Evolutionary conservation across 2,329 filamentous ascomycete genomes (phyloP), one percentile per base, ranked within the genome.

Genomic region (Apiospora koreana): DNA sequence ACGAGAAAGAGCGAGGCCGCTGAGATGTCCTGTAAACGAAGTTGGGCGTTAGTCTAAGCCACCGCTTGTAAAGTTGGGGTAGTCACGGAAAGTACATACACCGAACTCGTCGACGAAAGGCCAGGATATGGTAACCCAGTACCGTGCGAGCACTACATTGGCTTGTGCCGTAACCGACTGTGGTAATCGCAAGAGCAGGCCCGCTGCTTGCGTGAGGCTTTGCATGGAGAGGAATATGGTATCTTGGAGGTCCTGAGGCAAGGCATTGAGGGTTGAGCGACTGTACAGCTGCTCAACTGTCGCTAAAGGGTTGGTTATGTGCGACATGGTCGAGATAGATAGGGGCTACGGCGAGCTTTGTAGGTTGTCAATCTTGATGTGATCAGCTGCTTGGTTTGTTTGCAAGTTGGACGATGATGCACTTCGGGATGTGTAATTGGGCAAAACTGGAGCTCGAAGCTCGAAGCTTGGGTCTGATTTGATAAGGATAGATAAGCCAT

Each of bases 101-200:
- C 83, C 86, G 69, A 89, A 92, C 76, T 90, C 90, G 80, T 84
- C 83, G 72, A 81, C 82, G 83, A 87, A 88, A 77, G 82, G 85
- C 54, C 54, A 62, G 69, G 80, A 88, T 78, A 83, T 86, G 35
- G 85, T 80, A 31, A 94, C 83, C 92, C 93, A 97, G 82, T 94
- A 96, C 18, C 95, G 89, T 68, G 92, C 91, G 43, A 97, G 89
- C 0, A 96, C 82, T 50, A 98, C 90, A 77, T 95, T 93, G 3
- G 95, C 94, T 77, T 94, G 93, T 5, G 94, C 93, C 48, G 96
- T 93, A 48, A 94, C 89, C 75, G 94, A 93, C 79, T 97, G 94
- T 8, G 94, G 93, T 48, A 98, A 86, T 65, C 93, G 89, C 3
- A 99, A 87, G 23, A 98, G 88, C 67, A 97, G 87, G 41, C 93